phyloP scores from a whole-genome alignment of 805 yeast species.

The Candida tallmaniae region DNA sequence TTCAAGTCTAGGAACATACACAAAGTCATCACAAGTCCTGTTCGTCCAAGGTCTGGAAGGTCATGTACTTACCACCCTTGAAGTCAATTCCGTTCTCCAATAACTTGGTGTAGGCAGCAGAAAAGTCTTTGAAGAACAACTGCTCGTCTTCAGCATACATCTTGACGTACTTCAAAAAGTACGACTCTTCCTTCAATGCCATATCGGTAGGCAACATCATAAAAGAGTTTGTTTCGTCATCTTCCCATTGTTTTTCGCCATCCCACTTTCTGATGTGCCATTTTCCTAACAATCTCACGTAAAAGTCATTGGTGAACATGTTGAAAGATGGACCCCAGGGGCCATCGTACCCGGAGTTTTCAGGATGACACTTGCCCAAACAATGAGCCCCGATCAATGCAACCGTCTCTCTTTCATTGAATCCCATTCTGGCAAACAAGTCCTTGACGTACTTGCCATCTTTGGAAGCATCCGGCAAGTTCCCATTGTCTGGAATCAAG shows the following conservation, averaged over 20 bases:
- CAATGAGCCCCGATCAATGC: slow-evolving; percentile 42
- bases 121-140: slow-evolving; percentile 46
- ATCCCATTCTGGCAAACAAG: slow-evolving; percentile 55
- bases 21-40: slow-evolving; percentile 42
- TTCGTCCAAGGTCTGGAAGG: slow-evolving; percentile 66
- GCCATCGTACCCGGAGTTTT: slow-evolving; percentile 37
- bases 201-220: slow-evolving; percentile 63
- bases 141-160: slow-evolving; percentile 47
- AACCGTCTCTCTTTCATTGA: slow-evolving; percentile 36
- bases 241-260: slow-evolving; percentile 39
- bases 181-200: slow-evolving; percentile 44
- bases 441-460: slow-evolving; percentile 62
- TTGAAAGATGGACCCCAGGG: slow-evolving; percentile 42
- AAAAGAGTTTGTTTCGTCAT: slow-evolving; percentile 30
- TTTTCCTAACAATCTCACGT: slow-evolving; percentile 36
- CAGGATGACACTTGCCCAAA: slow-evolving; percentile 36
- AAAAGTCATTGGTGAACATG: slow-evolving; percentile 40
- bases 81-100: slow-evolving; percentile 46
- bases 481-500: slow-evolving; percentile 62
- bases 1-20: too few relatives aligned
- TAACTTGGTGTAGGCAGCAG: slow-evolving; percentile 42
- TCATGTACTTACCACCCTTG: slow-evolving; percentile 37
- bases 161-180: slow-evolving; percentile 43
- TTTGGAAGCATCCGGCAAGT: slow-evolving; percentile 68
- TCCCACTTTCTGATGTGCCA: slow-evolving; percentile 51